Base-by-base conservation (phyloP, 2,329 filamentous ascomycete genomes). In the Leptosphaerulina australis region DNA sequence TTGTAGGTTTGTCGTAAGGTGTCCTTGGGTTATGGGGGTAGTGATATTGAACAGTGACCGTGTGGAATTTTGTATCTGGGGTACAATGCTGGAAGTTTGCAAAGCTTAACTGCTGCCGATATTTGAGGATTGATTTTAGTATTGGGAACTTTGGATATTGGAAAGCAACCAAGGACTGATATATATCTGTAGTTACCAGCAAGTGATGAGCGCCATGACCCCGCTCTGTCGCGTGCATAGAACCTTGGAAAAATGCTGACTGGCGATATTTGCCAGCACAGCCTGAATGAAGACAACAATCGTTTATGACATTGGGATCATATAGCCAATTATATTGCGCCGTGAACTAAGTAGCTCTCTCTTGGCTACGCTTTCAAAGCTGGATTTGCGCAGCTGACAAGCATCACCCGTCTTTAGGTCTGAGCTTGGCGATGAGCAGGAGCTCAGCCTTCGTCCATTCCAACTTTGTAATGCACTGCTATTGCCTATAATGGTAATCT, bases 321-420 rank as follows among this genome's bases (percentile, higher is more conserved):
- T 33, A 20, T 18, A 47, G 44, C 57, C 60, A 59, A 59, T 39
- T 35, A 53, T 14, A 20, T 33, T 22, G 7, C 33, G 50, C 37
- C 34, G 41, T 25, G 35, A 47, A 21, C 50, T 52, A 31, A 31
- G 53, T 58, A 56, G 60, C 58, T 56, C 39, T 45, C 31, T 37
- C 57, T 64, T 60, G 53, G 56, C 53, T 50, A 48, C 31, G 45
- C 57, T 11, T 33, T 50, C 24, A 26, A 41, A 38, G 43, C n/a
- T 28, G 39, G 18, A 18, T 4, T 29, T 24, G 43, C 30, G 50
- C 38, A 44, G 22, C 30, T 46, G 31, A 34, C 38, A 47, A 52
- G 44, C 50, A 29, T 38, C 18, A 35, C 22, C 41, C 44, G 28
- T 34, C 8, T n/a, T 35, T 34, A 37, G 41, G 43, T 14, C 33